Percentiles rank a stretch among this genome's conserved stretches.
Evolutionary conservation across 164 flowering plant species (phyloP).

Genomic region (Amborella trichopoda): DNA sequence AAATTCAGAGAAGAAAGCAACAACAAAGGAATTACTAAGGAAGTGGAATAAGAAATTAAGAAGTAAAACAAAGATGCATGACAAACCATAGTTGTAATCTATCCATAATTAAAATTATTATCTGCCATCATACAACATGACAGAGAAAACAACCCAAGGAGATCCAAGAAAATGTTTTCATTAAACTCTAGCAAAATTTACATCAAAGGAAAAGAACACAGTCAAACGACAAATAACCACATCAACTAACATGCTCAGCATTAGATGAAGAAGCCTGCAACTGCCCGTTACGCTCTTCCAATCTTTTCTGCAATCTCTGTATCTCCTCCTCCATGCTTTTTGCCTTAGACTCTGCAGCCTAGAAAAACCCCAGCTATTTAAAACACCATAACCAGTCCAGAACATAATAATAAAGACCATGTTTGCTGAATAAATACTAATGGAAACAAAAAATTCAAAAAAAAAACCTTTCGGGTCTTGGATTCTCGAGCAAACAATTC

Average conservation of each 20-base stretch:
- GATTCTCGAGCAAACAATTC: conserved; percentile 57
- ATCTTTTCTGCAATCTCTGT: conserved; percentile 33
- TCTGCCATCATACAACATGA: neutral
- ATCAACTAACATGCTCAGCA: conserved; percentile 44
- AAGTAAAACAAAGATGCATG: too few relatives aligned
- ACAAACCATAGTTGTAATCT: neutral
- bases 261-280: conserved; percentile 43
- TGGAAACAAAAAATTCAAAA: too few relatives aligned
- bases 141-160: neutral
- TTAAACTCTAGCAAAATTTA: too few relatives aligned
- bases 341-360: conserved; percentile 23
- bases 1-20: too few relatives aligned
- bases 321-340: conserved; percentile 63
- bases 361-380: conserved; percentile 55
- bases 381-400: conserved; percentile 1
- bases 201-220: neutral
- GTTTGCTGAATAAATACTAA: neutral
- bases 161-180: neutral
- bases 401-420: neutral
- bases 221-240: neutral
- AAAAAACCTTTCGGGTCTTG: conserved; percentile 52
- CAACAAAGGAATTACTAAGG: too few relatives aligned
- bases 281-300: conserved; percentile 60
- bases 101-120: neutral
- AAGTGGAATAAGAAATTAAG: too few relatives aligned